Conservation (phyloP, 345 rosid genomes). For the Pseudoturritis turrita region DNA sequence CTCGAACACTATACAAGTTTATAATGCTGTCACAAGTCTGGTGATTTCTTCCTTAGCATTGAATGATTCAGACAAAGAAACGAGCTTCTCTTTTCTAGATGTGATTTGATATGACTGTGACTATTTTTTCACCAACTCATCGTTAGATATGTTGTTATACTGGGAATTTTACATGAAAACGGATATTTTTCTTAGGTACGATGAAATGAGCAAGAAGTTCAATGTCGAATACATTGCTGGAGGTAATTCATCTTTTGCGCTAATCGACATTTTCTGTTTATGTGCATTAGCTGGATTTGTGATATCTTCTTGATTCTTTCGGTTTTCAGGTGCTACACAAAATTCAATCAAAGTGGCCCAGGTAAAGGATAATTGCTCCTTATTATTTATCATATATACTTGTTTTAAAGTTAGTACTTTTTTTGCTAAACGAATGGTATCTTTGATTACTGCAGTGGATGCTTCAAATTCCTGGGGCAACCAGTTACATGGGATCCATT, state of each 20-base stretch:
- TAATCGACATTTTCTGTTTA: background rate
- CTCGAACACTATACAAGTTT: background rate
- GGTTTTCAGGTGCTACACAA: conserved; percentile 51
- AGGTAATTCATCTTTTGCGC: conserved; percentile 14
- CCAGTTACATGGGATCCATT: conserved; percentile 86
- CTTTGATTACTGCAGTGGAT: conserved; percentile 60
- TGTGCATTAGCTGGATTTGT: background rate
- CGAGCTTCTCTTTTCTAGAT: background rate
- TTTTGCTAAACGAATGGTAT: background rate
- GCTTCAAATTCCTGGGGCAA: conserved; percentile 93
- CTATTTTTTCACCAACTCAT: background rate
- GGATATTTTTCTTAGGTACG: conserved; percentile 20
- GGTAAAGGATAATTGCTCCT: conserved; percentile 32
- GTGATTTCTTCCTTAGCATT: background rate
- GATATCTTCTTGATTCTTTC: background rate
- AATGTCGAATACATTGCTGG: conserved; percentile 38
- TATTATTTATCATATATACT: background rate
- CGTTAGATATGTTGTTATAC: background rate
- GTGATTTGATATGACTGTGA: background rate
- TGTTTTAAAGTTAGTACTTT: background rate
- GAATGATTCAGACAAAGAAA: background rate
- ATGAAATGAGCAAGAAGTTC: conserved; percentile 32
- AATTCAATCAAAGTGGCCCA: conserved; percentile 94
- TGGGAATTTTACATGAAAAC: background rate
- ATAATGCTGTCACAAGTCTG: background rate